Percentiles rank a stretch among this genome's conserved stretches.
Conservation (phyloP, 2,329 filamentous ascomycete genomes). For the Aspergillus ibericus region DNA sequence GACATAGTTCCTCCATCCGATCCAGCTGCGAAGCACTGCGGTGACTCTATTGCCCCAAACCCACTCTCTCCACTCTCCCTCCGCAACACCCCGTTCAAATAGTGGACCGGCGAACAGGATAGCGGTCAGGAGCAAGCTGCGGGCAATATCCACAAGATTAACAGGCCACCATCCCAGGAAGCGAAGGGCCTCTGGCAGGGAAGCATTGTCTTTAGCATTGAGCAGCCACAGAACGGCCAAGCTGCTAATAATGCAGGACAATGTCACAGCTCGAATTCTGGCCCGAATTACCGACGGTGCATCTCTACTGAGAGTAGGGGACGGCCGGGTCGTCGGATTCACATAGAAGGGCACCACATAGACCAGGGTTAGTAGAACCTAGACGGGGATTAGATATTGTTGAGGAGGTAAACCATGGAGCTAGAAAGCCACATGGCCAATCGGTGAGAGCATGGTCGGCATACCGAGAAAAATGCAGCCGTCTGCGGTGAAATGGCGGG, state of each 20-base stretch:
- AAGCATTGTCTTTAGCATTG: conserved; percentile 52
- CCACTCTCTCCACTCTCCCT: conserved; percentile 69
- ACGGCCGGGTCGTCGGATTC: conserved; percentile 75
- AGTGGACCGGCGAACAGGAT: conserved; percentile 82
- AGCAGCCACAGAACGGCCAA: conserved; percentile 67
- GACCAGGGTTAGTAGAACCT: conserved; percentile 79
- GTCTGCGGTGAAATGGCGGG: conserved; percentile 38
- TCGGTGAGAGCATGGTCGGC: conserved; percentile 17
- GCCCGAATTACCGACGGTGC: conserved; percentile 85
- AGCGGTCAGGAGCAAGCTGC: conserved; percentile 68
- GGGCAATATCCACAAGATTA: conserved; percentile 62
- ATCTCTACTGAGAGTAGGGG: conserved; percentile 76
- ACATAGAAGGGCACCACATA: conserved; percentile 93
- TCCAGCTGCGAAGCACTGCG: conserved; percentile 70
- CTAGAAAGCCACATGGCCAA: background rate
- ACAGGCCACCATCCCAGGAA: conserved; percentile 81
- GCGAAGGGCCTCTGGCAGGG: conserved; percentile 59
- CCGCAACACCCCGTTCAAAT: conserved; percentile 74
- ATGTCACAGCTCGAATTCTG: conserved; percentile 74
- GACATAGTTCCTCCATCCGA: conserved; percentile 81
- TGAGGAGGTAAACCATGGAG: background rate
- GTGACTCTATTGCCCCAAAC: conserved; percentile 55
- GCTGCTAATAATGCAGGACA: conserved; percentile 71
- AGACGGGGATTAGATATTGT: conserved; percentile 5
- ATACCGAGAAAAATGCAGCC: conserved; percentile 42